phyloP scores from a whole-genome alignment of 306 rosid species.

The Vigna trinervia region DNA sequence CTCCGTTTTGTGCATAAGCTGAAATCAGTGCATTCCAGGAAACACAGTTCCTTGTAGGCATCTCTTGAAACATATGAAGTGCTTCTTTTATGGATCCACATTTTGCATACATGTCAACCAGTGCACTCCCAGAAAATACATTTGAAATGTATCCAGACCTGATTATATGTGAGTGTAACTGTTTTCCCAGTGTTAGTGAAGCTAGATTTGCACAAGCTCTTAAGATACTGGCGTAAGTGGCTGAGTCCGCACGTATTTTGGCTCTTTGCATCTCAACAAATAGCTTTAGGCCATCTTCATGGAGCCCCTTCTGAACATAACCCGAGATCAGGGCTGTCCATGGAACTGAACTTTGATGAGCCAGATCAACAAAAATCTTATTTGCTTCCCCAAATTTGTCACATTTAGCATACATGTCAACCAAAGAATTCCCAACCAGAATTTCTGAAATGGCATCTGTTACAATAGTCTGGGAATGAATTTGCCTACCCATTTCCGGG shows the following conservation, averaged over 20 bases:
- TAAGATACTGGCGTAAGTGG: conserved; percentile 83
- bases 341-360: conserved; percentile 70
- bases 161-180: conserved; percentile 67
- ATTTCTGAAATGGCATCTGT: conserved; percentile 58
- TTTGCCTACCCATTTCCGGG: conserved; percentile 75
- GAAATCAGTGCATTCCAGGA: conserved; percentile 91
- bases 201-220: conserved; percentile 82
- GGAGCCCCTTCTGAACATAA: conserved; percentile 71
- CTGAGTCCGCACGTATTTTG: conserved; percentile 60
- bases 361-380: conserved; percentile 59
- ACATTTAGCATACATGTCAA: conserved; percentile 95
- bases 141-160: conserved; percentile 75
- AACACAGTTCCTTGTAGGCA: conserved; percentile 76
- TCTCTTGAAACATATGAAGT: conserved; percentile 71
- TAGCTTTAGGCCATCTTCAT: conserved; percentile 68
- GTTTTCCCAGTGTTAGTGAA: conserved; percentile 71
- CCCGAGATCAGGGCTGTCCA: conserved; percentile 93
- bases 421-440: conserved; percentile 80
- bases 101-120: conserved; percentile 94
- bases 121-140: conserved; percentile 86
- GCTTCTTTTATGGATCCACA: conserved; percentile 84
- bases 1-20: conserved; percentile 87
- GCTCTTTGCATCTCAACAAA: conserved; percentile 73
- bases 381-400: conserved; percentile 69
- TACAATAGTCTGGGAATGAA: conserved; percentile 76